Base-by-base conservation (phyloP, 163 green algal species). In the Chloroidium sp. region DNA sequence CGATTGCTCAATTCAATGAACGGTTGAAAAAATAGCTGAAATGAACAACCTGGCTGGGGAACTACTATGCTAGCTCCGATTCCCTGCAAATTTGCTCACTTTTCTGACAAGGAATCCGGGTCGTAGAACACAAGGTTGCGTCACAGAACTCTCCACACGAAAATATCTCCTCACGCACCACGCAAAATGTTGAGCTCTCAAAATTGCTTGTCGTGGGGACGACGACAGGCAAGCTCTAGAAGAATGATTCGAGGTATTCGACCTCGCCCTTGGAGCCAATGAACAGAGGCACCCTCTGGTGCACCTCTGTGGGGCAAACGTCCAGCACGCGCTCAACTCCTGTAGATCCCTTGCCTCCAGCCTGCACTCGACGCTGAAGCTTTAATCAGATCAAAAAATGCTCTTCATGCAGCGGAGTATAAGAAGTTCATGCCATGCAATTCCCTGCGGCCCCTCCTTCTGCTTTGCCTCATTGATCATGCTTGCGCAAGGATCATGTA, bases 251-350 rank as follows among this genome's bases (percentile, higher is more conserved):
- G 0, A 97, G 87, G 85, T 97, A 96, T 77, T 95, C 91, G 1
- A 98, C 94, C 91, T 98, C 95, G 75, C 94, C 90, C 77, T 89
- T 90, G 78, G 86, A 94, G 69, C 94, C 94, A 6, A 95, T 87
- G 86, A 98, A 98, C 59, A 98, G 90, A 2, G 96, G 96, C 87
- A 97, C 93, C 62, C 96, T 89, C 90, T 99, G 96, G 90, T 99
- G 96, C 61, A 98, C 93, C 87, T 93, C 82, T 59, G 91, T 82
- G 2, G 94, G 94, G 10, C 87, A 78, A n/a, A 98, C 92, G 76
- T 95, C 90, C 69, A 97, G 85, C 62, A 98, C 91, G 10, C 95
- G 92, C 84, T 90, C 76, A 14, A 69, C 82, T 75, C 95, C 96
- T 10, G 94, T 97, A 62, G 90, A 95, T 75, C 94, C 96, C 79